Percentiles rank a stretch among this genome's conserved stretches.
Conservation (phyloP, 2,329 filamentous ascomycete genomes). For the Sporothrix brasiliensis region DNA sequence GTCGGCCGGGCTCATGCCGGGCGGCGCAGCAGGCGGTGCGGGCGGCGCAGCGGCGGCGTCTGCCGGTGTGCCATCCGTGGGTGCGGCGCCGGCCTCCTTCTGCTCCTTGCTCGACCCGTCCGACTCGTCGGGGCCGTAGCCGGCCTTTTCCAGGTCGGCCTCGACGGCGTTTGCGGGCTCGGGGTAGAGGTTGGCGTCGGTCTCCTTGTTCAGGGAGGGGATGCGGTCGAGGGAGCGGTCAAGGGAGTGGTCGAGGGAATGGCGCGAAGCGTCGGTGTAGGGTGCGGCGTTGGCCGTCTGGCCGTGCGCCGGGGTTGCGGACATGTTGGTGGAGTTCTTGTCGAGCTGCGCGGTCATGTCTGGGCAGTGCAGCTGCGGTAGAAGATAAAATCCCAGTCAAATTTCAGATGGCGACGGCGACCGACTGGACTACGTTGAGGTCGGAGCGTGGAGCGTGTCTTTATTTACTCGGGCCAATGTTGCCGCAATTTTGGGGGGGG, state of each 20-base stretch:
- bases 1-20: conserved; percentile 47
- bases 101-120: conserved; percentile 1
- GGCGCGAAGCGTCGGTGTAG: conserved; percentile 25
- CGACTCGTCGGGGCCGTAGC: conserved; percentile 31
- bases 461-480: conserved; percentile 9
- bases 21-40: conserved; percentile 33
- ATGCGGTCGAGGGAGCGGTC: conserved; percentile 48
- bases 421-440: no score
- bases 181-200: conserved; percentile 44
- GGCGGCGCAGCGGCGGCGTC: conserved; percentile 31
- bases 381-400: no score
- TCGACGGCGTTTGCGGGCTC: conserved; percentile 41
- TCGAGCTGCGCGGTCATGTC: no score
- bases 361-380: no score
- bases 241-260: conserved; percentile 51
- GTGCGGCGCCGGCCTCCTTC: background rate
- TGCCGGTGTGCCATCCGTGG: background rate
- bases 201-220: conserved; percentile 42
- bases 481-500: no score
- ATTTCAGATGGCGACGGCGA: no score
- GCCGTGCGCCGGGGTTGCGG: background rate
- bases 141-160: conserved; percentile 44
- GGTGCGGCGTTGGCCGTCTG: conserved; percentile 21
- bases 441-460: background rate
- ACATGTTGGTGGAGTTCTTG: background rate